Conservation (phyloP, 2,329 filamentous ascomycete species). For the Cladophialophora exuberans region DNA sequence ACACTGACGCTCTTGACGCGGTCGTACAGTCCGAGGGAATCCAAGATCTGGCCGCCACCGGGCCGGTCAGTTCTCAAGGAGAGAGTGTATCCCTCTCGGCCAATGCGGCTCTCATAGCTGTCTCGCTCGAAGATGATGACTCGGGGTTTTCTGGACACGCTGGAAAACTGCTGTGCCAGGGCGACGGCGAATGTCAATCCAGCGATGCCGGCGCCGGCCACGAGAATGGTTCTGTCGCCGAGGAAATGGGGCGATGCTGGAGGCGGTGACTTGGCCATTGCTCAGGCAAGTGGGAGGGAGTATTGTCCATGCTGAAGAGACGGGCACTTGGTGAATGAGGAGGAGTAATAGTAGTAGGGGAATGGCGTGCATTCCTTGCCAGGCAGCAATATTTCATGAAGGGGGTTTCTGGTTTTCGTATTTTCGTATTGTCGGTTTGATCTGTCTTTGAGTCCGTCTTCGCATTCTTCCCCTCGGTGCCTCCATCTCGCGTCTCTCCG, state of each 20-base stretch:
- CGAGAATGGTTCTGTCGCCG: conserved; percentile 47
- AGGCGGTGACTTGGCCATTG: too few relatives aligned
- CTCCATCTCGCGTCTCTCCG: too few relatives aligned
- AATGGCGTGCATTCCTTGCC: too few relatives aligned
- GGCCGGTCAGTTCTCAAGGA: conserved; percentile 34
- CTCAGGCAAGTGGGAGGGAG: too few relatives aligned
- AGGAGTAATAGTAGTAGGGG: too few relatives aligned
- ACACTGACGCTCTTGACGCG: conserved; percentile 26
- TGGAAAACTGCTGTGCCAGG: conserved; percentile 45
- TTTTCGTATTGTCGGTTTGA: conserved; percentile 3
- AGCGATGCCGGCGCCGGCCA: conserved; percentile 48
- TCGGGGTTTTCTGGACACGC: conserved; percentile 35
- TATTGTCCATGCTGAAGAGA: too few relatives aligned
- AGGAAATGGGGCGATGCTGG: not conserved
- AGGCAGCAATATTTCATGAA: conserved; percentile 6
- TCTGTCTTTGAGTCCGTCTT: too few relatives aligned
- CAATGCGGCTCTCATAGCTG: conserved; percentile 33
- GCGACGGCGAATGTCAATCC: conserved; percentile 49
- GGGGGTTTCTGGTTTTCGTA: not conserved
- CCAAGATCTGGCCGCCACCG: conserved; percentile 35
- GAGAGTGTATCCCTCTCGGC: conserved; percentile 36
- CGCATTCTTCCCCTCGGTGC: too few relatives aligned
- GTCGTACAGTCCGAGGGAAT: conserved; percentile 35
- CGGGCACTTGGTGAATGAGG: too few relatives aligned
- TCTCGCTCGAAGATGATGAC: conserved; percentile 51